Conservation (phyloP, 148 eudicot genomes). For the Beta vulgaris region DNA sequence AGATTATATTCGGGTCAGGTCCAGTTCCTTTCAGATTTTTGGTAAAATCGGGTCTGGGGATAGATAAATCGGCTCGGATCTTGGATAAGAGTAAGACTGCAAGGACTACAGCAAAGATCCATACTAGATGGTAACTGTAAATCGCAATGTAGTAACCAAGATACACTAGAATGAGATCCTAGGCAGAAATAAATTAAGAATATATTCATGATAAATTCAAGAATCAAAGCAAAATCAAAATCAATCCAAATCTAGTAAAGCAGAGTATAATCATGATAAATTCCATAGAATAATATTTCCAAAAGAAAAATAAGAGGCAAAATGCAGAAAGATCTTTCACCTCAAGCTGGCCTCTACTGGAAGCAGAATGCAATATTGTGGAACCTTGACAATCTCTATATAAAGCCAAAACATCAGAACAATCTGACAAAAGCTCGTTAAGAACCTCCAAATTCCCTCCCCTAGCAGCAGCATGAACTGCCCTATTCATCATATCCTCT, state of each 20-base stretch:
- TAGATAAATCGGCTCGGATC: too few relatives aligned
- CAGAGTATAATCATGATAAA: not conserved
- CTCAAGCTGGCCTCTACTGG: slow-evolving; percentile 78
- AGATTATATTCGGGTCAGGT: too few relatives aligned
- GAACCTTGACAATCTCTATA: slow-evolving; percentile 70
- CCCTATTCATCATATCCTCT: slow-evolving; percentile 63
- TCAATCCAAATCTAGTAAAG: not conserved
- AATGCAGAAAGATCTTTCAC: slow-evolving; percentile 31
- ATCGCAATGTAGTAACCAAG: not conserved
- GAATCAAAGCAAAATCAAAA: not conserved
- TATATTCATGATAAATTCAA: not conserved
- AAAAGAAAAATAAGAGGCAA: not conserved
- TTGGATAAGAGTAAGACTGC: not conserved
- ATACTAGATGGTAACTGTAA: not conserved
- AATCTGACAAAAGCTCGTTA: slow-evolving; percentile 51
- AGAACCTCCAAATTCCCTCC: slow-evolving; percentile 69
- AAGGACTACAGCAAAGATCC: not conserved
- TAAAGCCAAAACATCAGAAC: slow-evolving; percentile 55
- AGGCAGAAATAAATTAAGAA: not conserved
- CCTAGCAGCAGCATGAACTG: slow-evolving; percentile 72
- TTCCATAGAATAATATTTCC: not conserved
- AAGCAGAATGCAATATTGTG: slow-evolving; percentile 71
- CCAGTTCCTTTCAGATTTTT: too few relatives aligned
- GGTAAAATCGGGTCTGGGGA: too few relatives aligned
- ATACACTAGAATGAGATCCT: not conserved